Percentiles rank a stretch among this genome's conserved stretches.
Conservation (phyloP, 768 basidiomycete species). For the Leccinum truebloodii region DNA sequence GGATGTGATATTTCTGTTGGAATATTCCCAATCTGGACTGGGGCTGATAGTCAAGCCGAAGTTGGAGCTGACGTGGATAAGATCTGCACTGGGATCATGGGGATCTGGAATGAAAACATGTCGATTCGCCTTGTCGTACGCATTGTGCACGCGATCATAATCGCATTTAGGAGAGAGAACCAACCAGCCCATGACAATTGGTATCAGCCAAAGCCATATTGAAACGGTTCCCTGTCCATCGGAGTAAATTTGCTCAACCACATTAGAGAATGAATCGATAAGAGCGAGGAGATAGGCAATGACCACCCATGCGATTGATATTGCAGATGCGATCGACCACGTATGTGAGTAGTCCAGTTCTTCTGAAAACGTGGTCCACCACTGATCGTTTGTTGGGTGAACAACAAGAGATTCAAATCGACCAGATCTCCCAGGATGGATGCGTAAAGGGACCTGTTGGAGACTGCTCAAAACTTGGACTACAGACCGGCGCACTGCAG, state of each 20-base stretch:
- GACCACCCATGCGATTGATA: conserved; percentile 45
- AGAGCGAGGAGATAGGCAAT: conserved; percentile 38
- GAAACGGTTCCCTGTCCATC: conserved; percentile 41
- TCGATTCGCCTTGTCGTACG: conserved; percentile 17
- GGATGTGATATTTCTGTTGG: conserved; percentile 1
- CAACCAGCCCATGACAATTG: conserved; percentile 43
- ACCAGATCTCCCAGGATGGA: conserved; percentile 27
- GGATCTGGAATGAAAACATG: neutral
- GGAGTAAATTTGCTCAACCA: conserved; percentile 24
- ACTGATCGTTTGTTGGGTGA: conserved; percentile 42
- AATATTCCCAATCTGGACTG: conserved; percentile 4
- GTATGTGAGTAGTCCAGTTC: conserved; percentile 40
- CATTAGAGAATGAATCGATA: conserved; percentile 15
- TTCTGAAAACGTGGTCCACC: conserved; percentile 39
- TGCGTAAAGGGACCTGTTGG: conserved; percentile 42
- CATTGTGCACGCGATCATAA: conserved; percentile 27
- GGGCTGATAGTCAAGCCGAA: conserved; percentile 21
- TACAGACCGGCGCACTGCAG: conserved; percentile 19
- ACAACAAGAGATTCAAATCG: conserved; percentile 43
- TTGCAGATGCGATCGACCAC: conserved; percentile 41
- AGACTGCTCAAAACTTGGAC: conserved; percentile 39
- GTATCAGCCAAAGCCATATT: conserved; percentile 46
- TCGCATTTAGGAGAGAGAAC: conserved; percentile 43
- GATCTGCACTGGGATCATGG: neutral
- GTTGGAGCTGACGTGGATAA: neutral